phyloP scores from a whole-genome alignment of 2,329 filamentous ascomycete genomes.

The Trichophyton simii region DNA sequence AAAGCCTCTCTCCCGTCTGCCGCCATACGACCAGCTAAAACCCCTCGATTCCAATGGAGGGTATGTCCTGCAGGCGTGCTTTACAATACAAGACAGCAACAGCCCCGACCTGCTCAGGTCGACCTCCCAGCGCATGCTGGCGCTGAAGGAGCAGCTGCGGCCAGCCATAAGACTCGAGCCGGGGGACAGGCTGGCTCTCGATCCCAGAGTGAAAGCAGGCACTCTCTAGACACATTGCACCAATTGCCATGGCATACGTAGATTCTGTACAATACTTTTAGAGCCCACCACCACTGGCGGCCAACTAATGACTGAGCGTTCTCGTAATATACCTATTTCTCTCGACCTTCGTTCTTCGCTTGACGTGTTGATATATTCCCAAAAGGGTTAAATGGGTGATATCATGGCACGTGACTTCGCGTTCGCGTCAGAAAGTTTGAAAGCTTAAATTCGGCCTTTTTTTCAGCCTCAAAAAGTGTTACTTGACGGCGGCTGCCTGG shows the following conservation, averaged over 20 bases:
- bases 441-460: background rate
- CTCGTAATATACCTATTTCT: background rate
- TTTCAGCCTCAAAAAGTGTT: background rate
- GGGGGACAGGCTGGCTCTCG: slow-evolving; percentile 46
- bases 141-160: slow-evolving; percentile 44
- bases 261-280: background rate
- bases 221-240: background rate
- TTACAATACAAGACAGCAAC: slow-evolving; percentile 44
- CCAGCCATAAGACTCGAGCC: slow-evolving; percentile 44
- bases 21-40: slow-evolving; percentile 34
- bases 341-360: background rate
- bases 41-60: slow-evolving; percentile 45
- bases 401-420: slow-evolving; percentile 4
- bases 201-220: slow-evolving; percentile 45
- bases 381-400: background rate
- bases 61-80: slow-evolving; percentile 46
- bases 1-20: slow-evolving; percentile 28
- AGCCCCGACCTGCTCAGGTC: slow-evolving; percentile 43
- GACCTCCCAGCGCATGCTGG: slow-evolving; percentile 43
- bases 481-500: too few species aligned
- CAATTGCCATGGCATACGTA: background rate
- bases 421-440: background rate
- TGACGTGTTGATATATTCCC: background rate
- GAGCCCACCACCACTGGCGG: background rate
- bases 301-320: background rate